A percentile compares a stretch with the other conserved stretches of the same genome.
These are phyloP conservation scores for Fusarium kyushuense DNA, from an alignment of 2,329 filamentous ascomycete genomes.

Conservation along the genomic window DNA sequence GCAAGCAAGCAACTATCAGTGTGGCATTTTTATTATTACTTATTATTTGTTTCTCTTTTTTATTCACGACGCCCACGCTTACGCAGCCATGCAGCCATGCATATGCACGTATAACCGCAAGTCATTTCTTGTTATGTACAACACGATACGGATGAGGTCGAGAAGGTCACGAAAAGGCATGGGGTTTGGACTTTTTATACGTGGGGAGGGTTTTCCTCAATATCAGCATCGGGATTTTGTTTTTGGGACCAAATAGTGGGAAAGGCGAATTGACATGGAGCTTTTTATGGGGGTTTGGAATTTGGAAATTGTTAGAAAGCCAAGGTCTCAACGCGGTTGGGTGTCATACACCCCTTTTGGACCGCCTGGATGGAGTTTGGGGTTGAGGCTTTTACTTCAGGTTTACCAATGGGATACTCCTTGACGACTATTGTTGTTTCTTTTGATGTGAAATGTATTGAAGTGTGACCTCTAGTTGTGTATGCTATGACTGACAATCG, in stretches of 20 bases:
- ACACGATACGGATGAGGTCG: conserved; percentile 18
- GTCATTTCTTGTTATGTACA: conserved; percentile 17
- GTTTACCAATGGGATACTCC: conserved; percentile 33
- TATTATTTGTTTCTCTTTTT: neutral
- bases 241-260: conserved; percentile 2
- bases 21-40: conserved; percentile 6
- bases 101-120: conserved; percentile 29
- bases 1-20: conserved; percentile 8
- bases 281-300: conserved; percentile 5
- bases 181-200: neutral
- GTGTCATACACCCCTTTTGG: conserved; percentile 22
- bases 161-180: conserved; percentile 19
- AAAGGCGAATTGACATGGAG: conserved; percentile 21
- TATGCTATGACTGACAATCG: neutral
- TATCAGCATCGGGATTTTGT: neutral
- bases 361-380: conserved; percentile 35
- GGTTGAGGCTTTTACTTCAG: conserved; percentile 36
- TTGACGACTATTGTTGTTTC: conserved; percentile 13
- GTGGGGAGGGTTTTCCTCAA: conserved; percentile 6
- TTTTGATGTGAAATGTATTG: neutral
- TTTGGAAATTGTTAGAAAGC: conserved; percentile 34
- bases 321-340: conserved; percentile 34
- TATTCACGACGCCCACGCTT: conserved; percentile 45
- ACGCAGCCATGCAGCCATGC: conserved; percentile 26
- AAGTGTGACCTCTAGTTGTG: neutral